These are phyloP conservation scores for Solanum ossicruentum DNA, from an alignment of 257 asterid species.

Conservation along the genomic window DNA sequence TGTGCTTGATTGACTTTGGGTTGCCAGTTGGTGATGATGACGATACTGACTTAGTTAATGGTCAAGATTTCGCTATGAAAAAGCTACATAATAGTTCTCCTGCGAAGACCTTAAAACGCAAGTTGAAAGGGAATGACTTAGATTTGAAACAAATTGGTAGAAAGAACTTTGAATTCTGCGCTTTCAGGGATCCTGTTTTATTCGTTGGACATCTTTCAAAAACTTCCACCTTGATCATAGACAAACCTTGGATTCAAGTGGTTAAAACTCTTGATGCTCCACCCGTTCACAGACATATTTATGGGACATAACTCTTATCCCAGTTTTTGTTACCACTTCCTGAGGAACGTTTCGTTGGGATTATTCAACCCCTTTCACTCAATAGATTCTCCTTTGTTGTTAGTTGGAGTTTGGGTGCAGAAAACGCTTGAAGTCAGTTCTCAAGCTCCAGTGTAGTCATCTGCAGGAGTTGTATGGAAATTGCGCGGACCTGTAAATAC, in stretches of 20 bases:
- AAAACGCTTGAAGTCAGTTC: slow-evolving; percentile 15
- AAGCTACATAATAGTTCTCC: slow-evolving; percentile 26
- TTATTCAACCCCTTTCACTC: slow-evolving; percentile 22
- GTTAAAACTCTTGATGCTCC: slow-evolving; percentile 49
- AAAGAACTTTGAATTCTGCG: slow-evolving; percentile 57
- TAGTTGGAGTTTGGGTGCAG: neutral
- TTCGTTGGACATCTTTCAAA: slow-evolving; percentile 83
- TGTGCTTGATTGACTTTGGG: slow-evolving; percentile 79
- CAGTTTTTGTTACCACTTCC: neutral
- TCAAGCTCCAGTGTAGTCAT: slow-evolving; percentile 6
- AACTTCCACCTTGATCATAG: slow-evolving; percentile 75
- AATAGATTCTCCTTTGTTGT: slow-evolving; percentile 3
- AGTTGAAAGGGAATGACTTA: slow-evolving; percentile 28
- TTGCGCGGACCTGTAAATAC: neutral
- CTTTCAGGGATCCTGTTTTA: slow-evolving; percentile 77
- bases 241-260: slow-evolving; percentile 81
- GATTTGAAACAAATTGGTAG: slow-evolving; percentile 37
- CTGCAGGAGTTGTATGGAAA: neutral
- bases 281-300: slow-evolving; percentile 90
- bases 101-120: slow-evolving; percentile 39
- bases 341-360: slow-evolving; percentile 13
- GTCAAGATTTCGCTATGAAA: slow-evolving; percentile 16
- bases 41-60: slow-evolving; percentile 24
- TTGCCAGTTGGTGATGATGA: slow-evolving; percentile 53
- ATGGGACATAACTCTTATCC: slow-evolving; percentile 40